These are phyloP conservation scores for Phytophthora fragariae DNA, from an alignment of 352 stramenopile genomes.

Conservation along the genomic window DNA sequence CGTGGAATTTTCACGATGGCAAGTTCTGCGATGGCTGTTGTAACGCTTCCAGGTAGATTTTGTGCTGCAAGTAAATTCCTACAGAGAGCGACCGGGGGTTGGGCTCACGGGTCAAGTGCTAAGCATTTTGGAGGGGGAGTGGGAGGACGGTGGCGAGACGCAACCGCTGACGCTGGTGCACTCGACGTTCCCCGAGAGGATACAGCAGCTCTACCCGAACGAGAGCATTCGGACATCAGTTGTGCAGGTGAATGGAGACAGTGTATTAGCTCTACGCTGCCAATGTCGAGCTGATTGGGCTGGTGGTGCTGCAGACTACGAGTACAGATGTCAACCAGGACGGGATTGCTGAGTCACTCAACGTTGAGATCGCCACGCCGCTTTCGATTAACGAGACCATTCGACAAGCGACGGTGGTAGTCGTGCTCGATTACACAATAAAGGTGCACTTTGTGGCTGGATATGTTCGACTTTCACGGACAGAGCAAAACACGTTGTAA, in stretches of 20 bases:
- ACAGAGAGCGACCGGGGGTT: constrained; percentile 69
- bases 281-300: not conserved
- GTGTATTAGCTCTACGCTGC: not conserved
- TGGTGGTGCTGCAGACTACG: constrained; percentile 42
- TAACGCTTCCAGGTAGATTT: constrained; percentile 51
- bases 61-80: constrained; percentile 64
- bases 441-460: constrained; percentile 25
- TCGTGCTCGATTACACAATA: constrained; percentile 72
- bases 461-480: not conserved
- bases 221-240: constrained; percentile 43
- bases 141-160: not conserved
- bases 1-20: not conserved
- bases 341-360: constrained; percentile 56
- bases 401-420: constrained; percentile 51
- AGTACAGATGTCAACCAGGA: constrained; percentile 60
- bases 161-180: constrained; percentile 48
- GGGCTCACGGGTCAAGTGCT: constrained; percentile 70
- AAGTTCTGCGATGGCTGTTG: not conserved
- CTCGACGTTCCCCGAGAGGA: constrained; percentile 49
- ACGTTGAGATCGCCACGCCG: constrained; percentile 58
- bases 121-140: constrained; percentile 64
- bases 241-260: constrained; percentile 40
- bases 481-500: not conserved
- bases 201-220: constrained; percentile 56
- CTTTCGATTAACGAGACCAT: constrained; percentile 59